Percentiles rank a stretch among this genome's conserved stretches.
phyloP scores from a whole-genome alignment of 176 grass and related monocot species.

The Avena eriantha region DNA sequence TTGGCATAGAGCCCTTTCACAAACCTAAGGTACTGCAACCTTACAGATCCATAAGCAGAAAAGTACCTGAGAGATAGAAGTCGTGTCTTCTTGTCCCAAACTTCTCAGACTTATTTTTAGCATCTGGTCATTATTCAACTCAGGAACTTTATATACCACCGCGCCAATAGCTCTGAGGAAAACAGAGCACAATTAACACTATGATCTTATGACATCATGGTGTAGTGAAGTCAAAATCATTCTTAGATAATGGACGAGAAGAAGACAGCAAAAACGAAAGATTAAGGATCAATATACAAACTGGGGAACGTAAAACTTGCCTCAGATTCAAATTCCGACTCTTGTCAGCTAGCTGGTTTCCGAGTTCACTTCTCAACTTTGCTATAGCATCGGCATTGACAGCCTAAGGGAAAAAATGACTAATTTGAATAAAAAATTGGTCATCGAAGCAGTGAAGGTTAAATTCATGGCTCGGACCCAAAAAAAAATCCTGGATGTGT shows the following conservation, averaged over 20 bases:
- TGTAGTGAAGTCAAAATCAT: background rate
- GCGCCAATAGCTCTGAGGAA: constrained; percentile 80
- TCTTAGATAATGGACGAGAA: background rate
- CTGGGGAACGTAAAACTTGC: constrained; percentile 27
- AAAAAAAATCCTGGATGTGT: constrained; percentile 10
- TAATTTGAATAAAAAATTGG: background rate
- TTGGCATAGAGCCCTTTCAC: background rate
- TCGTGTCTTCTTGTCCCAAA: constrained; percentile 78
- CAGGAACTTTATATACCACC: constrained; percentile 83
- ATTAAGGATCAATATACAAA: background rate
- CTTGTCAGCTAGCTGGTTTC: constrained; percentile 78
- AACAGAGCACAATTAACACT: constrained; percentile 3
- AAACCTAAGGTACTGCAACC: background rate
- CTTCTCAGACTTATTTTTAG: constrained; percentile 94
- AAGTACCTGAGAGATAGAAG: constrained; percentile 59
- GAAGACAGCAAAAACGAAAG: background rate
- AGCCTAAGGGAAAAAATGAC: constrained; percentile 55
- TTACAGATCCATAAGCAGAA: constrained; percentile 32
- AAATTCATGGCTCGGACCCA: background rate
- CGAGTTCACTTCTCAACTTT: constrained; percentile 83
- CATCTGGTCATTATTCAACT: constrained; percentile 69
- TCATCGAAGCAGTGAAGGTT: background rate
- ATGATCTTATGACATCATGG: background rate
- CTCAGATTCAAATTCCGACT: constrained; percentile 69
- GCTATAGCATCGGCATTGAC: constrained; percentile 75